phyloP scores from a whole-genome alignment of 2,329 filamentous ascomycete genomes.

The Verticillium longisporum region DNA sequence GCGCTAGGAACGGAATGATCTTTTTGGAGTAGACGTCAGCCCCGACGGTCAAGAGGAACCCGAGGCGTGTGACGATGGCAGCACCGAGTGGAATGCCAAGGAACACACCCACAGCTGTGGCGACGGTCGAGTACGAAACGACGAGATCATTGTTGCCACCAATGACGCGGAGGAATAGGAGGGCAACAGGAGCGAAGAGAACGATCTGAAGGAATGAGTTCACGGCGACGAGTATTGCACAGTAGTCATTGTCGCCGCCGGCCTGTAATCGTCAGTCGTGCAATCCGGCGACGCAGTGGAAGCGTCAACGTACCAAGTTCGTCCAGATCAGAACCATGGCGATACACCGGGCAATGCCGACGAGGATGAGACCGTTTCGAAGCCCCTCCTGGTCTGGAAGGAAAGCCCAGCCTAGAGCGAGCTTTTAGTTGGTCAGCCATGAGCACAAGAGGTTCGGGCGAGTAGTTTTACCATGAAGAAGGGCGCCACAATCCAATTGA shows the following conservation, averaged over 20 bases:
- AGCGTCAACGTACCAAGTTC: conserved; percentile 31
- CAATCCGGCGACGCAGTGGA: not conserved
- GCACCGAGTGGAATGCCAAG: conserved; percentile 77
- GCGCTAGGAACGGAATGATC: conserved; percentile 65
- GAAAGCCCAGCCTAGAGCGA: conserved; percentile 61
- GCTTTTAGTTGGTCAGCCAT: conserved; percentile 26
- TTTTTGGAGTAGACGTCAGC: conserved; percentile 56
- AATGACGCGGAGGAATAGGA: conserved; percentile 67
- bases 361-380: conserved; percentile 67
- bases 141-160: conserved; percentile 34
- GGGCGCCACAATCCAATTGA: conserved; percentile 81
- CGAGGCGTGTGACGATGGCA: conserved; percentile 68
- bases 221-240: conserved; percentile 69
- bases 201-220: conserved; percentile 72
- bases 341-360: conserved; percentile 79
- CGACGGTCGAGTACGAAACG: conserved; percentile 59
- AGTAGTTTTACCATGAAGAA: conserved; percentile 62
- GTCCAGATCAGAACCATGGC: conserved; percentile 80
- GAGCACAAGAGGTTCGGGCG: conserved; percentile 4
- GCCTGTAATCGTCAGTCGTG: conserved; percentile 30
- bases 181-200: conserved; percentile 61
- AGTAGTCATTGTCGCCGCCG: conserved; percentile 74
- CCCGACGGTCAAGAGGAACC: conserved; percentile 47
- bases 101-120: conserved; percentile 77
- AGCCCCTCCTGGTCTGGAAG: conserved; percentile 52